Conservation (phyloP, 169 alveolate species). For the Perkinsus marinus region DNA sequence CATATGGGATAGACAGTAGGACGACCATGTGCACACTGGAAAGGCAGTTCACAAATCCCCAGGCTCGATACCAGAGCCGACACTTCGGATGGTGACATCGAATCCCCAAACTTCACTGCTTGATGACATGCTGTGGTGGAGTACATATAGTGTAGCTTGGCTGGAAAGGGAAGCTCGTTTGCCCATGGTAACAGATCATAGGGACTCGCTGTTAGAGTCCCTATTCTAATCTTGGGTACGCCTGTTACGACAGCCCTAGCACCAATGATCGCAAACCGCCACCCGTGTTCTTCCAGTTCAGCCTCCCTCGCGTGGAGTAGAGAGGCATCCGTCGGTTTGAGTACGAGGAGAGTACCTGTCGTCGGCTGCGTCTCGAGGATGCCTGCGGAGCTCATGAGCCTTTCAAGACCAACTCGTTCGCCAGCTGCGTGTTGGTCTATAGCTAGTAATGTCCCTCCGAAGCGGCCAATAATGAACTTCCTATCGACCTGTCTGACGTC, state of each 20-base stretch:
- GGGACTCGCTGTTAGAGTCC: neutral
- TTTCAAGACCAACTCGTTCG: constrained; percentile 14
- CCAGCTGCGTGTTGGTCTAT: constrained; percentile 29
- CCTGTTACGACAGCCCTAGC: neutral
- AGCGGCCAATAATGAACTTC: neutral
- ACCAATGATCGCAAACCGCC: neutral
- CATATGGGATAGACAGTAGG: constrained; percentile 19
- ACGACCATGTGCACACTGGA: constrained; percentile 24
- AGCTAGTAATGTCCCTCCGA: neutral
- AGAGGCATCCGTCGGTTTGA: neutral
- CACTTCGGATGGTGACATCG: neutral
- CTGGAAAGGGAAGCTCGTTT: neutral
- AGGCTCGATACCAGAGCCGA: neutral
- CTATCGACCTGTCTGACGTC: neutral
- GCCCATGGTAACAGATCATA: neutral
- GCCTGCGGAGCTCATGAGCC: neutral
- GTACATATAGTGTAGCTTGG: neutral
- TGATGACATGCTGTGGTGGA: constrained; percentile 13
- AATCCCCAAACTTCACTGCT: constrained; percentile 20
- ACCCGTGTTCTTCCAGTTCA: neutral
- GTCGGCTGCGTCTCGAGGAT: neutral
- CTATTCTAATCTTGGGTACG: constrained; percentile 1
- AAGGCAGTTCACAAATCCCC: neutral
- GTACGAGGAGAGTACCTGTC: neutral
- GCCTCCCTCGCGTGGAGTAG: neutral